Conservation (phyloP, 2,329 filamentous ascomycete genomes). For the Claviceps arundinis region DNA sequence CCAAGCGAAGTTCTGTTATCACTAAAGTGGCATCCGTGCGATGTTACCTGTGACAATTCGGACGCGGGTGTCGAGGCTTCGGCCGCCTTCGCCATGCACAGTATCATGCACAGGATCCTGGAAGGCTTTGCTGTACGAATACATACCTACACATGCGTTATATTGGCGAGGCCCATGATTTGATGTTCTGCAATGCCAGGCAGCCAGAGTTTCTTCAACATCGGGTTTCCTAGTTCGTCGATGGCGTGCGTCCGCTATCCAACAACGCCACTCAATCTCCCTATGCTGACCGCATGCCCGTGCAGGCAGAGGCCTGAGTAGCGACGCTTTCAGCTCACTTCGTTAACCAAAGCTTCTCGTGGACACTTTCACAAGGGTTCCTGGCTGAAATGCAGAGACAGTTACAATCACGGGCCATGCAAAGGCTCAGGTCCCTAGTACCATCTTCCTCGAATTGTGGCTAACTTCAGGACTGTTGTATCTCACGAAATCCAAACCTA, state of each 20-base stretch:
- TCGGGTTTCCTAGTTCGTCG: slow-evolving; percentile 3
- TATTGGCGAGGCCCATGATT: not conserved
- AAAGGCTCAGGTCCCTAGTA: not conserved
- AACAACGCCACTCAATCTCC: not conserved
- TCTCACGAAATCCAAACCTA: not conserved
- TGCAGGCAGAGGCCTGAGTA: not conserved
- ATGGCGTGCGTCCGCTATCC: not conserved
- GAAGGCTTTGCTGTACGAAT: not conserved
- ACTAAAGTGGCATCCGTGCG: not conserved
- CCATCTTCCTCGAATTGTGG: not conserved
- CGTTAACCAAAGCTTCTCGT: not conserved
- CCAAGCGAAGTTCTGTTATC: no score
- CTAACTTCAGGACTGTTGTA: not conserved
- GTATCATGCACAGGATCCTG: not conserved
- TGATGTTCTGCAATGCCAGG: not conserved
- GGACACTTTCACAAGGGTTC: not conserved
- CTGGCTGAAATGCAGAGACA: not conserved
- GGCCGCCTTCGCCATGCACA: not conserved
- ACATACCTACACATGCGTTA: not conserved
- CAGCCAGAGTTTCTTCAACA: not conserved
- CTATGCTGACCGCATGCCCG: not conserved
- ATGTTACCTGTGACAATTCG: not conserved
- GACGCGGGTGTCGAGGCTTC: not conserved
- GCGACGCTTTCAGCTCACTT: not conserved
- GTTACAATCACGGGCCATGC: not conserved